Evolutionary conservation across 164 flowering plant genomes (phyloP).

Genomic region (Vitis cinerea): DNA sequence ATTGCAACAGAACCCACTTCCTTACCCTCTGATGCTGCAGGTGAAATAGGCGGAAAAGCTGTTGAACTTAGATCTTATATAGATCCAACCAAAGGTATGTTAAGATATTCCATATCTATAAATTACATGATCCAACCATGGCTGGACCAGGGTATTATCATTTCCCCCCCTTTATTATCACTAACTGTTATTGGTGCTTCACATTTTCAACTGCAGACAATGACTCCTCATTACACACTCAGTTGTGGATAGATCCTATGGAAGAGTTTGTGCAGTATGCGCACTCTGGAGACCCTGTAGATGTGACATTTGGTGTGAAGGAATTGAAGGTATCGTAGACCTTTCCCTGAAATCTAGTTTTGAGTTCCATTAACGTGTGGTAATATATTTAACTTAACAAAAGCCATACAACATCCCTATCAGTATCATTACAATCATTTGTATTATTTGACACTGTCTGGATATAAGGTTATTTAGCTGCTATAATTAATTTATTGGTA

Average conservation of each 20-base stretch:
- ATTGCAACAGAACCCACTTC: constrained; percentile 81
- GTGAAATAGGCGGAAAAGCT: constrained; percentile 91
- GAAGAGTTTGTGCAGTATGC: constrained; percentile 91
- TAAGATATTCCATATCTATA: background rate
- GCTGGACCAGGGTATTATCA: background rate
- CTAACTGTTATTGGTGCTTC: constrained; percentile 4
- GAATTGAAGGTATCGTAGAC: constrained; percentile 68
- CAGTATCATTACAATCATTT: background rate
- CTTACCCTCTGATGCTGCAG: constrained; percentile 59
- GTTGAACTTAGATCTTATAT: constrained; percentile 91
- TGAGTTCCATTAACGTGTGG: background rate
- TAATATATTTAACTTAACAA: background rate
- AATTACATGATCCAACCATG: too few species aligned
- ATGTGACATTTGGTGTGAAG: constrained; percentile 89
- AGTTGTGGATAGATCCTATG: constrained; percentile 93
- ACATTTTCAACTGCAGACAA: constrained; percentile 49
- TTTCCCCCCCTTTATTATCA: background rate
- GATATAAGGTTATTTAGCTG: background rate
- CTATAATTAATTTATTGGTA: background rate
- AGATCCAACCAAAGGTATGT: constrained; percentile 89
- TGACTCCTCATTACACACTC: constrained; percentile 85
- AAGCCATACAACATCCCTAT: background rate
- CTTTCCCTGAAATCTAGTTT: background rate
- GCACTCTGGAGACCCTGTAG: constrained; percentile 86
- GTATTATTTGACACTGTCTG: background rate